Base-by-base conservation (phyloP, 768 basidiomycete species). In the Pseudohyphozyma bogoriensis region DNA sequence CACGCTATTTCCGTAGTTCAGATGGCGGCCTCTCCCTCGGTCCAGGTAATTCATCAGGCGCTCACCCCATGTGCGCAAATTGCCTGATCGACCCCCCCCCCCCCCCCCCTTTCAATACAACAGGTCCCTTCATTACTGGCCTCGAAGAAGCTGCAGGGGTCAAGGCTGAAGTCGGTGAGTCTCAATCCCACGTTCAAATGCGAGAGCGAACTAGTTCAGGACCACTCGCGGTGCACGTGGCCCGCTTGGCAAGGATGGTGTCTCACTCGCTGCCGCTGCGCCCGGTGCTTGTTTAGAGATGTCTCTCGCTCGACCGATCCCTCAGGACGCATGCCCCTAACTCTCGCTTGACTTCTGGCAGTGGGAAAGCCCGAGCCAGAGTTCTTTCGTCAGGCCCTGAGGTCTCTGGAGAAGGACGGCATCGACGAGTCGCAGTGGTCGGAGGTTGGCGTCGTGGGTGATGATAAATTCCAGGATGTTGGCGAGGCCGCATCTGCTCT, bases 401-500 rank as follows among this genome's bases (percentile, higher is more conserved):
- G 69, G 31, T 77, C 80, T 67, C 73, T 82, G 71, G 58, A 64
- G 11, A 51, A 62, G 4, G 64, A 73, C 22, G 69, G 46, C 29
- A 40, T 64, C 6, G 7, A n/a, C 1, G 15, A 56, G 9, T 26
- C 69, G 54, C 37, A 58, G 50, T 55, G 55, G 47, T 33, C 59
- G 53, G 50, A 22, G 51, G 63, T 33, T 36, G 64, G 42, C 39
- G 64, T 49, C 67, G 72, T 44, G 69, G 85, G 85, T 10, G 85
- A 86, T 70, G 85, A 87, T 66, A 73, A 81, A 2, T 76, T 77
- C 45, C 79, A 80, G 35, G 85, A 86, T 72, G 76, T 85, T 22
- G 83, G 84, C 1, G 79, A 76, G 4, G 85, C 83, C 1, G 82
- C 83, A 6, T 56, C 77, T 2, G 81, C 82, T 55, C 75, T 85